Evolutionary conservation across 208 protist genomes (phyloP), one percentile per base, ranked within the genome.

Genomic region (Leishmania martiniquensis): DNA sequence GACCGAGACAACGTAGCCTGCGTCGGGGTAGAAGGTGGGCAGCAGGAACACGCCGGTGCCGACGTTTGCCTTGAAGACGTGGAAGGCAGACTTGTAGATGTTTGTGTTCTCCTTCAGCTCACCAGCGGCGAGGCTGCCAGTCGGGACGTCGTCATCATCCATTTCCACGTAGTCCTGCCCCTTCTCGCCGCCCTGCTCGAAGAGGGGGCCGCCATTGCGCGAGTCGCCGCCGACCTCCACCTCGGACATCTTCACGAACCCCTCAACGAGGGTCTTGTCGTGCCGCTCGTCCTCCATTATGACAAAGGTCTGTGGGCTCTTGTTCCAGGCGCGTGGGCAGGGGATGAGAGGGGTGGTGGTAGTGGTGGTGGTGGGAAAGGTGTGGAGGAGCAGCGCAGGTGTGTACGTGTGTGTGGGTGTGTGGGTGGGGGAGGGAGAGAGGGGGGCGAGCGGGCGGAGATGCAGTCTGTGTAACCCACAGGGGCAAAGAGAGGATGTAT

Each of bases 61-160:
- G 49, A 97, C 93, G 84, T 97, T 97, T 29, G 89, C 93, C 85
- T 97, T 97, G 85, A 97, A 97, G 62, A 97, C 87, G 73, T 97
- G 93, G 68, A 95, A 94, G 42, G 89, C 89, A 44, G 89, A 88
- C 76, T 91, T 91, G 80, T 75, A 87, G 60, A 91, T 87, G 80
- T 89, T 91, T 6, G 87, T 88, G 85, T 91, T 91, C 75, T 89
- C 85, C 62, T 84, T 82, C 29, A 91, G 65, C 76, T 91, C 82
- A 37, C 82, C 85, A 5, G 70, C 80, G 25, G 1, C 60, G 32
- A 55, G 59, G 47, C 71, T 39, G 52, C 39, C 29, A 32, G 37
- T 34, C 2, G 29, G 34, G 1, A 70, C 59, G 52, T 87, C 73
- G 0, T 87, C 75, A 22, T 80, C 85, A 59, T 91, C 84, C 55